Percentiles rank a stretch among this genome's conserved stretches.
These are phyloP conservation scores for Fusarium chlamydosporum DNA, from an alignment of 2,329 filamentous ascomycete species.

Conservation along the genomic window DNA sequence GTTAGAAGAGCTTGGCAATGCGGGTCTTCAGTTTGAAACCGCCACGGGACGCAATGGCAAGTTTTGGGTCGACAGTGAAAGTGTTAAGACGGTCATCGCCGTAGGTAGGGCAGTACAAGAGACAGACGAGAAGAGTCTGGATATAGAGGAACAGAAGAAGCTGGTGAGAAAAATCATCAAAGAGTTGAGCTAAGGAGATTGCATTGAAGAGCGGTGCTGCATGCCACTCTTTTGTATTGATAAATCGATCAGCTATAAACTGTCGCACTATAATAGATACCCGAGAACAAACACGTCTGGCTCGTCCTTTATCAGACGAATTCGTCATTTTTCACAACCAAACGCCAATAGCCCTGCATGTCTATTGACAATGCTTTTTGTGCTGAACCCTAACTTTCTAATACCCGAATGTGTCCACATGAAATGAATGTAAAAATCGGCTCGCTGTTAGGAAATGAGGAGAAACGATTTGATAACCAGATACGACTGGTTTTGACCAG, in stretches of 20 bases:
- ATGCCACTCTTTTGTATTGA: conserved; percentile 43
- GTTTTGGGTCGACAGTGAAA: conserved; percentile 90
- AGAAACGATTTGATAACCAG: conserved; percentile 11
- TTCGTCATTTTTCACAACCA: conserved; percentile 35
- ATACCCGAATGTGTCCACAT: conserved; percentile 36
- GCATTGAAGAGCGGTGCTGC: conserved; percentile 28
- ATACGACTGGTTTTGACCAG: conserved; percentile 1
- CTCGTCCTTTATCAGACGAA: conserved; percentile 39
- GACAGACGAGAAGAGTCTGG: conserved; percentile 78
- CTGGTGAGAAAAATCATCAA: conserved; percentile 76
- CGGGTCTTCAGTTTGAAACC: conserved; percentile 90
- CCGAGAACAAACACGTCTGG: conserved; percentile 43
- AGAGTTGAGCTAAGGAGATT: conserved; percentile 62
- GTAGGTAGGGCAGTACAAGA: conserved; percentile 84
- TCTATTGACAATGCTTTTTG: conserved; percentile 37
- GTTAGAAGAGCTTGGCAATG: conserved; percentile 81
- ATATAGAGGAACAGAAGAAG: conserved; percentile 77
- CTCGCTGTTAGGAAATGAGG: conserved; percentile 39
- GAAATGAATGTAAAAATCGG: conserved; percentile 44
- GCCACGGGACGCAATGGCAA: conserved; percentile 93
- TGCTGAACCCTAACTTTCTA: conserved; percentile 27
- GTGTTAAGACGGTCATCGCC: conserved; percentile 77
- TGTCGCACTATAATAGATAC: conserved; percentile 49
- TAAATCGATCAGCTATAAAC: conserved; percentile 41
- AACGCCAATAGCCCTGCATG: conserved; percentile 41